phyloP scores from a whole-genome alignment of 768 basidiomycete genomes.

The Holtermanniella nyarrowii region DNA sequence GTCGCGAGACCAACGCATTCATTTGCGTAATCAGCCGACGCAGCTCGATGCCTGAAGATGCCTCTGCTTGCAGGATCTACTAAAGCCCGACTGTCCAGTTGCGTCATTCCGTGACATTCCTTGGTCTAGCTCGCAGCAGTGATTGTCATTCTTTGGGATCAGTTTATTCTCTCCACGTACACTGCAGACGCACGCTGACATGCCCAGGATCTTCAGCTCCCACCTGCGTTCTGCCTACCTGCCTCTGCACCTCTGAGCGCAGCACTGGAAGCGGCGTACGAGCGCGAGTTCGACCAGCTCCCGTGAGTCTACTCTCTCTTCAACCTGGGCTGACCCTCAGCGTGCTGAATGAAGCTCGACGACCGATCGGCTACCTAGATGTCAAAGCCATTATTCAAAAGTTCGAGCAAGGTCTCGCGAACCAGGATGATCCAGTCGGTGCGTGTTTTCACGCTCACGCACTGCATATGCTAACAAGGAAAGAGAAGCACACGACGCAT shows the following conservation, averaged over 20 bases:
- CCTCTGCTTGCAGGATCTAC: no score
- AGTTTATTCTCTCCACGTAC: conserved; percentile 47
- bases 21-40: no score
- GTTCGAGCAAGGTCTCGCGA: conserved; percentile 64
- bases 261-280: conserved; percentile 79
- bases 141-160: neutral
- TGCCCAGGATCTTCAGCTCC: conserved; percentile 42
- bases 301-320: conserved; percentile 50
- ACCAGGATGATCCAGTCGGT: conserved; percentile 63
- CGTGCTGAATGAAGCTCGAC: conserved; percentile 60
- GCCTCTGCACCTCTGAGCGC: conserved; percentile 58
- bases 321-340: conserved; percentile 43
- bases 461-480: neutral
- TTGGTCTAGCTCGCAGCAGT: no score
- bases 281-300: conserved; percentile 86
- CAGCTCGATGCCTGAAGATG: no score
- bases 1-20: no score
- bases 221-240: conserved; percentile 77
- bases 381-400: conserved; percentile 61
- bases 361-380: conserved; percentile 76
- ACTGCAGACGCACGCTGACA: conserved; percentile 47
- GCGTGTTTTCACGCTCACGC: conserved; percentile 3
- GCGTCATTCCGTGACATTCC: no score
- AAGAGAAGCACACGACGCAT: conserved; percentile 34
- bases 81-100: no score